Percentiles rank a stretch among this genome's conserved stretches.
Conservation (phyloP, 225 moss, liverwort and hornwort genomes). For the Pseudisothecium myosuroides region DNA sequence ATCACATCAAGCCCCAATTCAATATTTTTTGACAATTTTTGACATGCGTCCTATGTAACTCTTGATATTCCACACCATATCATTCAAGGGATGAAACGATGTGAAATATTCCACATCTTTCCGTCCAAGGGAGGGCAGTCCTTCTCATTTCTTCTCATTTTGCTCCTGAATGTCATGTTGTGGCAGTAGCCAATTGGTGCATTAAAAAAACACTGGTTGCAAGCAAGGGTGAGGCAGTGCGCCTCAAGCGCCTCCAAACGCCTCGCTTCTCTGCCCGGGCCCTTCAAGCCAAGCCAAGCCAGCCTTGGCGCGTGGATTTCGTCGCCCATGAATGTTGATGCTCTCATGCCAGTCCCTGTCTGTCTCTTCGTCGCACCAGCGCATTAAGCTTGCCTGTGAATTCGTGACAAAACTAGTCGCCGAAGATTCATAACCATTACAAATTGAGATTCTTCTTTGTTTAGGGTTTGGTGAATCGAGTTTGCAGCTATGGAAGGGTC, state of each 20-base stretch:
- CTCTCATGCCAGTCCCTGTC: background rate
- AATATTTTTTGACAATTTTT: too few species aligned
- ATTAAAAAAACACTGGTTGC: too few species aligned
- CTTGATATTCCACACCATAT: too few species aligned
- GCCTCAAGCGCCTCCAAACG: background rate
- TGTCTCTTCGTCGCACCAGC: background rate
- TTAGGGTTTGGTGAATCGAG: slow-evolving; percentile 1
- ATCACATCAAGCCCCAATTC: too few species aligned
- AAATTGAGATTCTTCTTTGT: background rate
- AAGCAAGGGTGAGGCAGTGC: background rate
- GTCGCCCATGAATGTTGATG: background rate
- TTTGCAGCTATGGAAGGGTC: background rate
- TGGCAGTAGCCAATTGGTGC: too few species aligned
- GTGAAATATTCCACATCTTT: too few species aligned
- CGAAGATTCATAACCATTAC: background rate
- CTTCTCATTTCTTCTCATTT: too few species aligned
- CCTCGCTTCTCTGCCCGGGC: background rate
- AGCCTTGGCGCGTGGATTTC: background rate
- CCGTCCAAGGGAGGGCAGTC: too few species aligned
- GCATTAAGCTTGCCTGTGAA: background rate
- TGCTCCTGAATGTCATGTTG: too few species aligned
- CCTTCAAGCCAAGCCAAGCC: background rate
- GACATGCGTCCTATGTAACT: too few species aligned
- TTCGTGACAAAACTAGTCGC: background rate
- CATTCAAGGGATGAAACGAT: too few species aligned